Base-by-base conservation (phyloP, 768 basidiomycete species). In the Mrakia frigida region DNA sequence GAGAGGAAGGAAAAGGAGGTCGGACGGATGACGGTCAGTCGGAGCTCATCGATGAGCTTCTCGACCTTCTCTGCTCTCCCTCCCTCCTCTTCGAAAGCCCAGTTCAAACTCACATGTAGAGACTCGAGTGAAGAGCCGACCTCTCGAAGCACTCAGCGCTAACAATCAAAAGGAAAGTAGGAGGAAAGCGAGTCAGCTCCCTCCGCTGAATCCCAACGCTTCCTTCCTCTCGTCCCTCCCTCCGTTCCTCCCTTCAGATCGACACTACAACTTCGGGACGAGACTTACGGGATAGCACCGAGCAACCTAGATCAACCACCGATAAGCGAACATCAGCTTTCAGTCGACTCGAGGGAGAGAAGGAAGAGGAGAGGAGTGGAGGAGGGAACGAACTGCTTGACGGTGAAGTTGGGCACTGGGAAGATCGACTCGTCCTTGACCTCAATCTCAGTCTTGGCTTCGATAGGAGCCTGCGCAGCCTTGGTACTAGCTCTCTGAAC, bases 121-220 rank as follows among this genome's bases (percentile, higher is more conserved):
- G 77, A 1, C 88, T 89, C 6, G 93, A 94, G 82, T 86, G 87
- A 80, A 94, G 78, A 6, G 93, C 91, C 0, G 93, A 95, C 77
- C 96, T 91, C 86, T 95, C 87, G 85, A 90, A 93, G 86, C 96
- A 98, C 84, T 93, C 93, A 13, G 90, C 80, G 88, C 82, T 83
- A 39, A 41, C 18, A 43, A 39, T 9, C 67, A 14, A 9, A 46
- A 37, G 33, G 2, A 14, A 25, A 16, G 37, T 33, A n/a, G 31
- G 6, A 43, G n/a, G 37, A 11, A 11, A 28, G 41, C 53, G 18
- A 59, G 21, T 16, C 46, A 50, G 46, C 46, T 50, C 16, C 13
- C 3, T n/a, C n/a, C 35, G 65, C 23, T 14, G 18, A 39, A n/a
- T 39, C 21, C 39, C 14, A 41, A 39, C 37, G 4, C 65, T 35